These are phyloP conservation scores for Fusarium udum DNA, from an alignment of 2,329 filamentous ascomycete species.

Conservation along the genomic window DNA sequence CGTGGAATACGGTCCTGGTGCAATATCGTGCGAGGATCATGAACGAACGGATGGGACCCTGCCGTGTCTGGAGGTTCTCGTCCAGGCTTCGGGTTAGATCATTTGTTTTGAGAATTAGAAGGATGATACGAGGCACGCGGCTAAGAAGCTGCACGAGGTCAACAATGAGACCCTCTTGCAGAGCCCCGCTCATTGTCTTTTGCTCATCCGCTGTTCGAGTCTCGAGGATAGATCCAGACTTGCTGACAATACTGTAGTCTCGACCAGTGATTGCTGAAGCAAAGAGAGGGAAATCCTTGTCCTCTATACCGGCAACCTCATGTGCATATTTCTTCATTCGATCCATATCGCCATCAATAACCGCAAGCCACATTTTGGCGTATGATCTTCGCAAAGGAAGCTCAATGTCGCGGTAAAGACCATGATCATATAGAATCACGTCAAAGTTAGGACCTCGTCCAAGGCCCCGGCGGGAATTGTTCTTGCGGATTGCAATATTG, in stretches of 20 bases:
- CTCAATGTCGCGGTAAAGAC: slow-evolving; percentile 93
- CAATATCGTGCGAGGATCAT: slow-evolving; percentile 76
- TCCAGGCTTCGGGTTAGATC: slow-evolving; percentile 94
- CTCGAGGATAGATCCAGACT: slow-evolving; percentile 63
- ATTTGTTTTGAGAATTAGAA: slow-evolving; percentile 97
- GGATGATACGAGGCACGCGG: slow-evolving; percentile 88
- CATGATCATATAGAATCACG: slow-evolving; percentile 95
- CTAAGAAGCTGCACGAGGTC: slow-evolving; percentile 89
- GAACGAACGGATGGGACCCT: slow-evolving; percentile 72
- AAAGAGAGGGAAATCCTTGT: slow-evolving; percentile 93
- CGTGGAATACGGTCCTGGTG: slow-evolving; percentile 71
- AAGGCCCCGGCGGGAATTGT: slow-evolving; percentile 63
- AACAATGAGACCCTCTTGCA: slow-evolving; percentile 88
- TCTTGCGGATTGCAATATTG: slow-evolving; percentile 91
- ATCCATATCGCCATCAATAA: slow-evolving; percentile 87
- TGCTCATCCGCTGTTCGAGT: slow-evolving; percentile 80
- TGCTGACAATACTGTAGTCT: slow-evolving; percentile 81
- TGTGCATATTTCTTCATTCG: slow-evolving; percentile 89
- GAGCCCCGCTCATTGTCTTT: slow-evolving; percentile 81
- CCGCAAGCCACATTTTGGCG: slow-evolving; percentile 96
- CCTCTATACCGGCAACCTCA: slow-evolving; percentile 87
- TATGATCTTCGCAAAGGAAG: slow-evolving; percentile 81
- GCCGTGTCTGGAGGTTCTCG: slow-evolving; percentile 82
- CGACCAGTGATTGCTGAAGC: slow-evolving; percentile 95
- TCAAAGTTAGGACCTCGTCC: slow-evolving; percentile 80